phyloP scores from a whole-genome alignment of 148 eudicot species.

The Chenopodium quinoa region DNA sequence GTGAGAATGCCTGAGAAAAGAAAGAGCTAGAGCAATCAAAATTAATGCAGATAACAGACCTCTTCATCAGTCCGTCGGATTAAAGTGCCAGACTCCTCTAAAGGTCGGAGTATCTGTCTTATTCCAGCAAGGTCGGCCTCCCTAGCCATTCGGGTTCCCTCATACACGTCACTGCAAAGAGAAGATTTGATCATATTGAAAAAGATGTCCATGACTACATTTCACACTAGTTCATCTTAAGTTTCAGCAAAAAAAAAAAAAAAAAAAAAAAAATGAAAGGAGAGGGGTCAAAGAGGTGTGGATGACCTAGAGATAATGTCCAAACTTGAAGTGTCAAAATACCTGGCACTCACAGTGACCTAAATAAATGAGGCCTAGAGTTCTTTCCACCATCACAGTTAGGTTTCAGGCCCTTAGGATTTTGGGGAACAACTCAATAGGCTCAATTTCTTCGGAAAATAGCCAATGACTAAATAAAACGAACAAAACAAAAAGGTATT shows the following conservation, averaged over 20 bases:
- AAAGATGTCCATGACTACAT: not conserved
- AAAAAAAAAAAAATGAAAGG: too few relatives aligned
- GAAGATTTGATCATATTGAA: not conserved
- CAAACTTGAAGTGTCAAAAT: not conserved
- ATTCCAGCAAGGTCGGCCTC: conserved; percentile 63
- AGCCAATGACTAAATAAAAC: not conserved
- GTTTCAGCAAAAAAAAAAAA: not conserved
- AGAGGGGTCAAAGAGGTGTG: not conserved
- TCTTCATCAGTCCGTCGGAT: conserved; percentile 81
- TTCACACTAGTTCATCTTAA: not conserved
- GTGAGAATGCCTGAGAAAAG: not conserved
- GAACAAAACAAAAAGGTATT: not conserved
- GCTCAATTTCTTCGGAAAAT: not conserved
- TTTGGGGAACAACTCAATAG: too few relatives aligned
- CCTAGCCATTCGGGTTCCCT: conserved; percentile 88
- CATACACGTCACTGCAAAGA: conserved; percentile 77
- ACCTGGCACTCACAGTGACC: not conserved
- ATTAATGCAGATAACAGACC: conserved; percentile 39
- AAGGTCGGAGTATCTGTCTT: conserved; percentile 64
- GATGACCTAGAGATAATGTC: not conserved
- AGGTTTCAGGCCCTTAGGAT: not conserved
- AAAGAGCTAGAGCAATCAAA: not conserved
- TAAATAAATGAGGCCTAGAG: not conserved
- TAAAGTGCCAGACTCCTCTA: conserved; percentile 87
- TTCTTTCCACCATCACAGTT: not conserved